Evolutionary conservation across 148 eudicot genomes (phyloP).

Genomic region (Rhododendron ovatum): DNA sequence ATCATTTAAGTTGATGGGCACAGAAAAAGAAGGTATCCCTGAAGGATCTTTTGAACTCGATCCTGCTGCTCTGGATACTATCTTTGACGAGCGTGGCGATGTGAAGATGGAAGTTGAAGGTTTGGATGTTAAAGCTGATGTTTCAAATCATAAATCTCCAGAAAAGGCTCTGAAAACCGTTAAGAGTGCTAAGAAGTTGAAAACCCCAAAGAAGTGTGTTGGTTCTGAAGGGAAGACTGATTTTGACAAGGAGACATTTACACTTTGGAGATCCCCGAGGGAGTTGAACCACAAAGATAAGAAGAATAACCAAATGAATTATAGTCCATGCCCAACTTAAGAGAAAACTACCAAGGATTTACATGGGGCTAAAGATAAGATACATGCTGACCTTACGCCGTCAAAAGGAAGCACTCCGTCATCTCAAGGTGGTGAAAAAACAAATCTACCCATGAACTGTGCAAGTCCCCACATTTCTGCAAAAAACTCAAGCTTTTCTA

Average conservation of each 20-base stretch:
- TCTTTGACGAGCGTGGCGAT: conserved; percentile 9
- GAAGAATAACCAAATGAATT: neutral
- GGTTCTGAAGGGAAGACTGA: conserved; percentile 1
- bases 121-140: neutral
- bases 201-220: conserved; percentile 12
- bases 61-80: conserved; percentile 28
- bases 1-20: conserved; percentile 27
- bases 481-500: neutral
- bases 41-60: conserved; percentile 41
- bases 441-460: neutral
- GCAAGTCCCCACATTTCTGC: neutral
- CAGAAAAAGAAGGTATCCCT: conserved; percentile 33
- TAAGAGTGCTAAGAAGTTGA: conserved; percentile 1
- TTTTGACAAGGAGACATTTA: conserved; percentile 2
- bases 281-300: neutral
- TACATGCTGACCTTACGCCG: neutral
- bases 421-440: neutral
- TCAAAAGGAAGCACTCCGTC: neutral
- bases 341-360: neutral
- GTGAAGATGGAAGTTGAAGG: conserved; percentile 10
- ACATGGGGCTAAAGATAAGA: neutral
- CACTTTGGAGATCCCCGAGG: conserved; percentile 20
- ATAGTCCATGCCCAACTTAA: neutral
- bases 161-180: neutral
- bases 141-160: conserved; percentile 8